Conservation (phyloP, 2,329 filamentous ascomycete genomes). For the Aspergillus niger region DNA sequence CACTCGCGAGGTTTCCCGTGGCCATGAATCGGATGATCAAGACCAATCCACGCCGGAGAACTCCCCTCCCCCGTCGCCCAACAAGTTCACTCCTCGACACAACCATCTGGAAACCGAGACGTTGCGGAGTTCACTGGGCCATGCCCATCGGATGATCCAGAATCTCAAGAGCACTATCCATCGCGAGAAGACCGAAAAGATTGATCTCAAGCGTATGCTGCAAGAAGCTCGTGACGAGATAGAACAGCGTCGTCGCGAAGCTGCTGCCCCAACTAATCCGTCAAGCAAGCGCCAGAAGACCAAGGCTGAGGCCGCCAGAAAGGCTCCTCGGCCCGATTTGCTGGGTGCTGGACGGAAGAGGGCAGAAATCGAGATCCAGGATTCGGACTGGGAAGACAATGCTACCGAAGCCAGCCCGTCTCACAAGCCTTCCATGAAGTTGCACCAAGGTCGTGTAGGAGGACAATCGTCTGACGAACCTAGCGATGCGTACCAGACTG, state of each 20-base stretch:
- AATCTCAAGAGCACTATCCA: slow-evolving; percentile 93
- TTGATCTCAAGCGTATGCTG: slow-evolving; percentile 90
- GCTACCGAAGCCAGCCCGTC: slow-evolving; percentile 61
- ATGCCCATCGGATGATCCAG: slow-evolving; percentile 95
- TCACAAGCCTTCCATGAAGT: slow-evolving; percentile 40
- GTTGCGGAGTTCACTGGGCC: slow-evolving; percentile 86
- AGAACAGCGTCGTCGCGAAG: slow-evolving; percentile 64
- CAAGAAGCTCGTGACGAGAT: slow-evolving; percentile 94
- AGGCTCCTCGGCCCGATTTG: slow-evolving; percentile 69
- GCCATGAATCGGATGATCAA: slow-evolving; percentile 64
- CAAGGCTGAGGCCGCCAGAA: slow-evolving; percentile 72
- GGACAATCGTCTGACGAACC: slow-evolving; percentile 47
- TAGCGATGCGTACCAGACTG: slow-evolving; percentile 75
- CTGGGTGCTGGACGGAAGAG: slow-evolving; percentile 74
- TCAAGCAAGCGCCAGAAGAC: slow-evolving; percentile 60
- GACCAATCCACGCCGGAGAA: slow-evolving; percentile 80
- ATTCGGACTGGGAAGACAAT: slow-evolving; percentile 89
- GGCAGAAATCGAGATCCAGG: slow-evolving; percentile 77
- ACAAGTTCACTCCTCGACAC: slow-evolving; percentile 89
- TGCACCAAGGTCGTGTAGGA: slow-evolving; percentile 30
- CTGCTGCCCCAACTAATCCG: slow-evolving; percentile 43
- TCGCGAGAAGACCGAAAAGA: slow-evolving; percentile 97
- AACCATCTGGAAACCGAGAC: slow-evolving; percentile 94
- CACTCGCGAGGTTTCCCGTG: slow-evolving; percentile 60
- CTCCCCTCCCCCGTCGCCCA: slow-evolving; percentile 84